Conservation (phyloP, 2,329 filamentous ascomycete species). For the Trichoderma simmonsii region DNA sequence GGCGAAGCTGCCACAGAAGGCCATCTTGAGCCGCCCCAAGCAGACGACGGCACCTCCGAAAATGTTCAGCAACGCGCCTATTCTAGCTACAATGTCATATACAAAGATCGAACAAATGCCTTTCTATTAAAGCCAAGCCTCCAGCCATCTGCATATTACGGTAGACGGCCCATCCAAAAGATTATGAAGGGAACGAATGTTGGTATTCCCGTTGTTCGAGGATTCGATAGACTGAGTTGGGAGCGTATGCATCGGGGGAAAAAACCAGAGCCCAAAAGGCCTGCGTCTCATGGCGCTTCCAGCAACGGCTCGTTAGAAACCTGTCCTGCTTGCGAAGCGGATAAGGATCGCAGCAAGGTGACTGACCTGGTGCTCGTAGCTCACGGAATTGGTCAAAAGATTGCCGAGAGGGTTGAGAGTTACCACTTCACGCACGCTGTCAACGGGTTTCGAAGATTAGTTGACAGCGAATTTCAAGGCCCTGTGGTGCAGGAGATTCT, state of each 20-base stretch:
- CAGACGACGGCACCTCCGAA: conserved; percentile 35
- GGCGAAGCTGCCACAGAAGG: conserved; percentile 59
- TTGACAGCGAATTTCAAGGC: conserved; percentile 79
- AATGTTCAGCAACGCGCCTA: conserved; percentile 57
- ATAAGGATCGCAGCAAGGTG: conserved; percentile 65
- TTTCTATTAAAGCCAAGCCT: conserved; percentile 84
- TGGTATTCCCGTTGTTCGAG: conserved; percentile 82
- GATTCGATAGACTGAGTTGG: conserved; percentile 79
- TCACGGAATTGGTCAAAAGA: conserved; percentile 94
- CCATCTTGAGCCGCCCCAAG: conserved; percentile 36
- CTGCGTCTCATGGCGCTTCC: conserved; percentile 29
- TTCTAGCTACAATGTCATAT: conserved; percentile 78
- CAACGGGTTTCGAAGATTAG: conserved; percentile 79
- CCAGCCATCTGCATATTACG: conserved; percentile 80
- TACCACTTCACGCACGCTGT: conserved; percentile 97
- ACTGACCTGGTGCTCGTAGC: conserved; percentile 88
- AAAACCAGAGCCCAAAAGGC: conserved; percentile 30
- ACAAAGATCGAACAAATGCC: conserved; percentile 71
- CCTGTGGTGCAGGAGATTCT: conserved; percentile 72
- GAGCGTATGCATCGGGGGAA: conserved; percentile 61
- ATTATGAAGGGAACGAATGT: conserved; percentile 81
- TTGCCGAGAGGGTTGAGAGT: conserved; percentile 90
- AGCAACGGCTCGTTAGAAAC: conserved; percentile 29
- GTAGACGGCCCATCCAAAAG: conserved; percentile 74
- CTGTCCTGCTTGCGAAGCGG: conserved; percentile 59